These are phyloP conservation scores for Colletotrichum theobromicola DNA, from an alignment of 2,329 filamentous ascomycete genomes.

Conservation along the genomic window DNA sequence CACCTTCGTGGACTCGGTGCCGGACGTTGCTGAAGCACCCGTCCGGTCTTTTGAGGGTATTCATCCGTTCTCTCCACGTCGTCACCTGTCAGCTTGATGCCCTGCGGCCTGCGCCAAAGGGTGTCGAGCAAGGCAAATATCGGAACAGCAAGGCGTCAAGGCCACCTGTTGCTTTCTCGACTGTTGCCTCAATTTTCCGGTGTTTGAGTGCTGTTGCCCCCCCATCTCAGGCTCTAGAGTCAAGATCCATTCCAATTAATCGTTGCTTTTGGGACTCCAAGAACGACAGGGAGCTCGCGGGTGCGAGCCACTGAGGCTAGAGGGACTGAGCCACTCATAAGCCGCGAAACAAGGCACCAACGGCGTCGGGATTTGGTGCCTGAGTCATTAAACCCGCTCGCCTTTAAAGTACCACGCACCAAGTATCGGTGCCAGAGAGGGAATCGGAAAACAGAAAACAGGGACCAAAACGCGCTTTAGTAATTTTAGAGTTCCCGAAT, in stretches of 20 bases:
- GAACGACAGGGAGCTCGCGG: not conserved
- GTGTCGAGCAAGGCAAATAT: not conserved
- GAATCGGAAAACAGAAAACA: not conserved
- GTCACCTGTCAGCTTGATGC: not conserved
- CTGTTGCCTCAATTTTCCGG: not conserved
- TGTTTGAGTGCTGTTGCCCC: not conserved
- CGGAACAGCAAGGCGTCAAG: not conserved
- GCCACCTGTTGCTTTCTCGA: not conserved
- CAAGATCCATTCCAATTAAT: constrained; percentile 16
- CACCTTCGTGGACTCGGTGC: not conserved
- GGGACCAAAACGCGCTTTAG: constrained; percentile 7
- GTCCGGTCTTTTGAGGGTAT: not conserved
- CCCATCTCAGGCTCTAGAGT: not conserved
- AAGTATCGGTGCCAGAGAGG: not conserved
- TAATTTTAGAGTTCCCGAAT: constrained; percentile 21
- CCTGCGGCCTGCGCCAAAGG: not conserved
- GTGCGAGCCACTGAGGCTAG: constrained; percentile 22
- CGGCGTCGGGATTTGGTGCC: constrained; percentile 6
- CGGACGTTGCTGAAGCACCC: not conserved
- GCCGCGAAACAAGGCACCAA: not conserved
- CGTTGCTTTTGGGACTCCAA: not conserved
- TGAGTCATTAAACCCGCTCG: constrained; percentile 10
- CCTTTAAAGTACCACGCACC: not conserved
- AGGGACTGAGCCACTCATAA: constrained; percentile 15
- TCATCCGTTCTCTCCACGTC: not conserved